phyloP scores from a whole-genome alignment of 2,329 filamentous ascomycete species.

The Fonsecaea erecta region DNA sequence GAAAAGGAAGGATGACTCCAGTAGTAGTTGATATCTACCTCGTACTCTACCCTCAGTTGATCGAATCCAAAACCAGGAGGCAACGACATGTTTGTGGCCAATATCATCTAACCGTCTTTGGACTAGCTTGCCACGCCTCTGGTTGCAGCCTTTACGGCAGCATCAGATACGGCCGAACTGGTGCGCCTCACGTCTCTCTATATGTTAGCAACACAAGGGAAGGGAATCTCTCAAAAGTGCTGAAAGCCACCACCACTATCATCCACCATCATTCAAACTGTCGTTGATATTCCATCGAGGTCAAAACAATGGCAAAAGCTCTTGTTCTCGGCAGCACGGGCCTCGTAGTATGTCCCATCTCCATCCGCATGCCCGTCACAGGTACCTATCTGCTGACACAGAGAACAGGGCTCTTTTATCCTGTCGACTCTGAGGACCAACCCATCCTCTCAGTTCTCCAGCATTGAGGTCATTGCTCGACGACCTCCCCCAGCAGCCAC shows the following conservation, averaged over 20 bases:
- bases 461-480: constrained; percentile 53
- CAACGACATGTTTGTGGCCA: not conserved
- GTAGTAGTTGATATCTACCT: not conserved
- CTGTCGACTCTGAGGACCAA: constrained; percentile 57
- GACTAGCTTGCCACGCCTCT: not conserved
- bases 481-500: constrained; percentile 47
- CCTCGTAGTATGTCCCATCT: constrained; percentile 51
- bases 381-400: not conserved
- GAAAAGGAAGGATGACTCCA: not conserved
- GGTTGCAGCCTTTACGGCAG: not conserved
- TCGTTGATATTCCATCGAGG: not conserved
- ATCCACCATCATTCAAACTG: not conserved
- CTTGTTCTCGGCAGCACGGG: constrained; percentile 54
- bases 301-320: constrained; percentile 48
- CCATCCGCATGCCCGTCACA: constrained; percentile 26
- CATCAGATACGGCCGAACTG: not conserved
- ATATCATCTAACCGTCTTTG: not conserved
- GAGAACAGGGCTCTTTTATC: constrained; percentile 70
- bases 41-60: no score
- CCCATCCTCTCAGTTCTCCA: constrained; percentile 44
- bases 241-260: not conserved
- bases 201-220: not conserved
- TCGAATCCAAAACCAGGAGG: no score
- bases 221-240: not conserved
- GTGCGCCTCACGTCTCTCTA: not conserved